Evolutionary conservation across 2,329 filamentous ascomycete genomes (phyloP).

Genomic region (Ophiocordyceps camponoti-saundersi): DNA sequence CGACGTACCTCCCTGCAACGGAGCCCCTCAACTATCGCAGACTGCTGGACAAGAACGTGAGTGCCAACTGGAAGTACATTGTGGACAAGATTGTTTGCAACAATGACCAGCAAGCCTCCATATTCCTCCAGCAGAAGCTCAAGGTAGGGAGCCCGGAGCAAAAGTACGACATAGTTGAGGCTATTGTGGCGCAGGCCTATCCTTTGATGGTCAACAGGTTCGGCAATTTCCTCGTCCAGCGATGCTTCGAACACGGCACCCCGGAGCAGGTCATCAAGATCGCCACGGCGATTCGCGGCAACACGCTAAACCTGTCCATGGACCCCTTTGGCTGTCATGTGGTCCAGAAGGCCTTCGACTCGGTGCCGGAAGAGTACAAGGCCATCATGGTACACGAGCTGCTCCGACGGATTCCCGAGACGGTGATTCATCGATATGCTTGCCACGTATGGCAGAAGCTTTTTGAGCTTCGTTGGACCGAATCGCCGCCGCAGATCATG

Average conservation of each 20-base stretch:
- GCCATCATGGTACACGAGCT: conserved; percentile 98
- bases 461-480: conserved; percentile 91
- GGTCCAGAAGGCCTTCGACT: conserved; percentile 96
- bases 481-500: conserved; percentile 95
- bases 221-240: conserved; percentile 94
- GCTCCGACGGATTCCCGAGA: conserved; percentile 87
- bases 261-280: conserved; percentile 90
- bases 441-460: conserved; percentile 99
- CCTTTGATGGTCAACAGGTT: conserved; percentile 97
- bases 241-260: conserved; percentile 96
- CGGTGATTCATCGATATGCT: conserved; percentile 94
- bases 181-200: conserved; percentile 89
- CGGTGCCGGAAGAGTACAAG: conserved; percentile 94
- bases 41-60: conserved; percentile 85
- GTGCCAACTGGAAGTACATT: conserved; percentile 98
- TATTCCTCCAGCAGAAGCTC: conserved; percentile 96
- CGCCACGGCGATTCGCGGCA: conserved; percentile 82
- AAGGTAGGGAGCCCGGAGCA: conserved; percentile 91
- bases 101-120: conserved; percentile 97
- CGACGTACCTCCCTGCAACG: conserved; percentile 69
- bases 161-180: conserved; percentile 93
- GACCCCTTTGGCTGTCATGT: conserved; percentile 98
- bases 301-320: conserved; percentile 90
- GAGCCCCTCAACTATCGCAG: conserved; percentile 95
- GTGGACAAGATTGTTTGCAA: conserved; percentile 99